Percentiles rank a stretch among this genome's conserved stretches.
phyloP scores from a whole-genome alignment of 1,284 basidiomycete genomes.

The Cutaneotrichosporon sp. region DNA sequence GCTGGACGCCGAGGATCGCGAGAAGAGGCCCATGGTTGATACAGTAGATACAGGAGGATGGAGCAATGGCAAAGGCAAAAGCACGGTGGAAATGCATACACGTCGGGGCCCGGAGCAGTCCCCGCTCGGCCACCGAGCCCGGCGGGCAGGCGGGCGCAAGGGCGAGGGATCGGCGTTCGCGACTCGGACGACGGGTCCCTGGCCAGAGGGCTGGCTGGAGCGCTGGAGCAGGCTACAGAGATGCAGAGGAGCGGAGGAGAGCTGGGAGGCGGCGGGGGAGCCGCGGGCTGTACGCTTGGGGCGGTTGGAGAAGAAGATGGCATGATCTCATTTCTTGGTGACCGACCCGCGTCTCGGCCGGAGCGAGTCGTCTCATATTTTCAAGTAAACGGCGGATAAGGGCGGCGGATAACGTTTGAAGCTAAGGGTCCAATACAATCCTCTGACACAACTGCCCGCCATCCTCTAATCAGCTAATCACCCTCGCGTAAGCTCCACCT shows the following conservation, averaged over 20 bases:
- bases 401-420: not conserved
- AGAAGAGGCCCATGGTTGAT: constrained; percentile 20
- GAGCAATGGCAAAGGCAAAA: not conserved
- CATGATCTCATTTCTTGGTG: not conserved
- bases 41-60: not conserved
- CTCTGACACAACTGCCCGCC: not conserved
- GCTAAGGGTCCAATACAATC: too few relatives aligned
- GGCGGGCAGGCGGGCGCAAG: not conserved
- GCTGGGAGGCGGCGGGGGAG: too few relatives aligned
- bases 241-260: too few relatives aligned
- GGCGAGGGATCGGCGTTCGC: not conserved
- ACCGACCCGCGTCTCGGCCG: not conserved
- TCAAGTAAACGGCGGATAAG: not conserved
- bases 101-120: not conserved
- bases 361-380: not conserved
- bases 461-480: not conserved
- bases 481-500: not conserved
- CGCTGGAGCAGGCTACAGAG: too few relatives aligned
- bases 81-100: not conserved
- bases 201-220: too few relatives aligned
- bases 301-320: too few relatives aligned
- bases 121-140: not conserved
- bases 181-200: too few relatives aligned
- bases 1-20: constrained; percentile 10
- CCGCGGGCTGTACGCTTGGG: too few relatives aligned